Evolutionary conservation across 2,329 filamentous ascomycete genomes (phyloP).

Genomic region (Neofusicoccum parvum): DNA sequence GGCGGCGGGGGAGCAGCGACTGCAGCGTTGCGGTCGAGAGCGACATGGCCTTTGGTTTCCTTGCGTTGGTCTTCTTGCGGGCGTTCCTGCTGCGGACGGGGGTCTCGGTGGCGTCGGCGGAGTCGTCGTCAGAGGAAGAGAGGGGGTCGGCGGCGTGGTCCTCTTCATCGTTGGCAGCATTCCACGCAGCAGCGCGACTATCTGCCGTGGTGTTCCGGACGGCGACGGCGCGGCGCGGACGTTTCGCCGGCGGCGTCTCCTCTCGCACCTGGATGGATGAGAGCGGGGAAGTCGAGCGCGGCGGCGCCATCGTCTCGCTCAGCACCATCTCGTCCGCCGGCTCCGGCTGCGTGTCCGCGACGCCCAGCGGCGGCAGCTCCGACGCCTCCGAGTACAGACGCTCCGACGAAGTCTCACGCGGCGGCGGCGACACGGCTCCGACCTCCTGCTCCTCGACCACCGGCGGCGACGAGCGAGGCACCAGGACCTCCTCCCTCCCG

Average conservation of each 20-base stretch:
- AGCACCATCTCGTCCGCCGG: conserved; percentile 28
- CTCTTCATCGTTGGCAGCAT: conserved; percentile 26
- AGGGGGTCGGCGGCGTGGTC: conserved; percentile 23
- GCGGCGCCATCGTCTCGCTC: conserved; percentile 48
- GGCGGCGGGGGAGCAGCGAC: conserved; percentile 46
- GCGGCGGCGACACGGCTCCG: background rate
- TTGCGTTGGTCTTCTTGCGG: background rate
- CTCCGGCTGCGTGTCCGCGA: conserved; percentile 10
- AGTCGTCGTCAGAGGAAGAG: conserved; percentile 32
- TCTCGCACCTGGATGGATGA: conserved; percentile 16
- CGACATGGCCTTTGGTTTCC: background rate
- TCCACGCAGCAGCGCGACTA: conserved; percentile 19
- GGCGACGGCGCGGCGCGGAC: background rate
- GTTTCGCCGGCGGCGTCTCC: background rate
- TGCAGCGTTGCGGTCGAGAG: conserved; percentile 49
- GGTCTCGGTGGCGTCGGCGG: conserved; percentile 35
- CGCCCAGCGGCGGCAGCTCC: background rate
- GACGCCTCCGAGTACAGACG: conserved; percentile 15
- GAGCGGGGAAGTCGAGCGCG: conserved; percentile 43
- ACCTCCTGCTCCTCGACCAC: conserved; percentile 20
- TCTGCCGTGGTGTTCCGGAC: background rate
- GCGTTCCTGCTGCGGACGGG: conserved; percentile 13
- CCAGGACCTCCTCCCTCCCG: conserved; percentile 31
- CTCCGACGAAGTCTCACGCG: background rate
- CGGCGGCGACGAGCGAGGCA: conserved; percentile 43